Evolutionary conservation across 108 stramenopile genomes (phyloP).

Genomic region (Skeletonema grethae): DNA sequence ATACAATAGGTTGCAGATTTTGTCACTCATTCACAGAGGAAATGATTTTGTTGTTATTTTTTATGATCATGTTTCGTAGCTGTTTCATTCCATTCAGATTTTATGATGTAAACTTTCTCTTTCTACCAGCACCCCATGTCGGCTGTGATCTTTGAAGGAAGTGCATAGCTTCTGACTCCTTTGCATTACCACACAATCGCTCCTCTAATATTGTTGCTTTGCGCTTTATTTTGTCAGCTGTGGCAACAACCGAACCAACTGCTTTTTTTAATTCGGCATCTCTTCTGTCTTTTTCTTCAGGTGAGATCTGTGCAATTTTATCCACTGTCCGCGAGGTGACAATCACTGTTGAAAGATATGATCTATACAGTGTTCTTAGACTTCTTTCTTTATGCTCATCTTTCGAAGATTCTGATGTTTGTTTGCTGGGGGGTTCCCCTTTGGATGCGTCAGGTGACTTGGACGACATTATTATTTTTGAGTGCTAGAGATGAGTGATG

Average conservation of each 20-base stretch:
- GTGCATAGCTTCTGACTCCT: conserved; percentile 36
- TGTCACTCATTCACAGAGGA: neutral
- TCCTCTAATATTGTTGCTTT: conserved; percentile 26
- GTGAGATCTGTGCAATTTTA: neutral
- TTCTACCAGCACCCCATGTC: conserved; percentile 16
- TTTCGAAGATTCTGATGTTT: neutral
- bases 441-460: neutral
- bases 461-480: neutral
- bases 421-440: neutral
- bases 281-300: neutral
- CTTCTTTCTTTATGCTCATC: neutral
- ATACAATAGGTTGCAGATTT: neutral
- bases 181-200: conserved; percentile 34
- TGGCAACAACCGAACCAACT: neutral
- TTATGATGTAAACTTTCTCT: conserved; percentile 21
- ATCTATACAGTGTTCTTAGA: neutral
- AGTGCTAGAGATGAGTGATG: neutral
- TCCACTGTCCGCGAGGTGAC: neutral
- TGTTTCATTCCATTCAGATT: conserved; percentile 4
- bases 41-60: neutral
- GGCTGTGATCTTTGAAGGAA: conserved; percentile 34
- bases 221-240: neutral
- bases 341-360: neutral
- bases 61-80: neutral
- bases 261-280: neutral